Evolutionary conservation across 441 rosid genomes (phyloP).

Genomic region (Codiaeum variegatum): DNA sequence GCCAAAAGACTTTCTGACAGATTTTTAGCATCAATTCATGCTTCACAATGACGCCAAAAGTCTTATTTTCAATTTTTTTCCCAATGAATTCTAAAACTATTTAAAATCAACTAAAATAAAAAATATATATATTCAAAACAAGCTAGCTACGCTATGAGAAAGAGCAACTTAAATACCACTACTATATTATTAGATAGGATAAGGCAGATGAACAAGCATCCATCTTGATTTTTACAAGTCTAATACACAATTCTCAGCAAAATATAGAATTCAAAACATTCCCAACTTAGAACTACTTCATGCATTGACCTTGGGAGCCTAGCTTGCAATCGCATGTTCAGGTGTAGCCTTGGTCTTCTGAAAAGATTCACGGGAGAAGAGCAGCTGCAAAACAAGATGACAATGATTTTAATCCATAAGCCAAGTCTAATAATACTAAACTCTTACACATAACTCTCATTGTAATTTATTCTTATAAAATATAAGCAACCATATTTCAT

Average conservation of each 20-base stretch:
- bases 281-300: constrained; percentile 35
- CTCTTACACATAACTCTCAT: background rate
- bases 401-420: background rate
- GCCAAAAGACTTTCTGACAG: too few relatives aligned
- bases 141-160: too few relatives aligned
- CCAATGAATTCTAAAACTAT: too few relatives aligned
- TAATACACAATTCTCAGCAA: constrained; percentile 1
- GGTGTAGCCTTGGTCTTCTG: constrained; percentile 51
- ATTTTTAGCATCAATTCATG: too few relatives aligned
- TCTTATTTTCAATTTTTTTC: too few relatives aligned
- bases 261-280: constrained; percentile 14
- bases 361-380: constrained; percentile 59
- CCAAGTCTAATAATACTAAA: background rate
- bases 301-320: constrained; percentile 68
- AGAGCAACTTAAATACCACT: too few relatives aligned
- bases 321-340: constrained; percentile 65
- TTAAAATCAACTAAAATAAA: too few relatives aligned
- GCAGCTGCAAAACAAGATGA: constrained; percentile 27
- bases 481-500: background rate
- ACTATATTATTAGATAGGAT: too few relatives aligned
- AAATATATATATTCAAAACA: too few relatives aligned
- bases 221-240: background rate
- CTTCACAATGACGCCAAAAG: too few relatives aligned
- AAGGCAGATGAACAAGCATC: background rate
- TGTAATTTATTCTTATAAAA: background rate